Conservation (phyloP, 202 grass and related monocot species). For the Eragrostis tef region DNA sequence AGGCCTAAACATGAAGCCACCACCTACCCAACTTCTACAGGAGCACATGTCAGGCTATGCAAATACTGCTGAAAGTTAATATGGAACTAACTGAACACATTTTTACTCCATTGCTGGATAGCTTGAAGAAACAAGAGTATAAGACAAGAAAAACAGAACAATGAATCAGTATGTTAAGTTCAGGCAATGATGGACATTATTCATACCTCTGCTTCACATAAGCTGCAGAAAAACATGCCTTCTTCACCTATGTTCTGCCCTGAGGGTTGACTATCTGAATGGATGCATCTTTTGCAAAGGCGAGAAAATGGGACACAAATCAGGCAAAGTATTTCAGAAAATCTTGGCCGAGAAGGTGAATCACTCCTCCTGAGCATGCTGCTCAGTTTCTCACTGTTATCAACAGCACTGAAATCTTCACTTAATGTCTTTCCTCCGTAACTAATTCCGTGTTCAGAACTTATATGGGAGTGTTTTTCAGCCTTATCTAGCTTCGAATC, state of each 20-base stretch:
- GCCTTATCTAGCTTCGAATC: slow-evolving; percentile 56
- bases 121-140: not conserved
- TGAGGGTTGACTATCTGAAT: slow-evolving; percentile 50
- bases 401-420: slow-evolving; percentile 49
- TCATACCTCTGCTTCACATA: slow-evolving; percentile 92
- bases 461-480: slow-evolving; percentile 45
- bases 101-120: not conserved
- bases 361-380: slow-evolving; percentile 58
- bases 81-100: not conserved
- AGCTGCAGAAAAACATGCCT: slow-evolving; percentile 95
- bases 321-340: slow-evolving; percentile 53
- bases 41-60: not conserved
- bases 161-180: slow-evolving; percentile 7
- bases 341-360: slow-evolving; percentile 50
- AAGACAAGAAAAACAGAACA: not conserved
- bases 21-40: not conserved
- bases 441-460: slow-evolving; percentile 48
- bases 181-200: not conserved
- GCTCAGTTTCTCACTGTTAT: slow-evolving; percentile 54
- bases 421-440: slow-evolving; percentile 40
- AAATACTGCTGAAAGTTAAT: slow-evolving; percentile 14
- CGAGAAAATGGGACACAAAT: slow-evolving; percentile 59
- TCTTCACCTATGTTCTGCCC: slow-evolving; percentile 78
- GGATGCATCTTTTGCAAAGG: slow-evolving; percentile 60
- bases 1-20: not conserved